Evolutionary conservation across 2,329 filamentous ascomycete species (phyloP).

Genomic region (Aspergillus udagawae): DNA sequence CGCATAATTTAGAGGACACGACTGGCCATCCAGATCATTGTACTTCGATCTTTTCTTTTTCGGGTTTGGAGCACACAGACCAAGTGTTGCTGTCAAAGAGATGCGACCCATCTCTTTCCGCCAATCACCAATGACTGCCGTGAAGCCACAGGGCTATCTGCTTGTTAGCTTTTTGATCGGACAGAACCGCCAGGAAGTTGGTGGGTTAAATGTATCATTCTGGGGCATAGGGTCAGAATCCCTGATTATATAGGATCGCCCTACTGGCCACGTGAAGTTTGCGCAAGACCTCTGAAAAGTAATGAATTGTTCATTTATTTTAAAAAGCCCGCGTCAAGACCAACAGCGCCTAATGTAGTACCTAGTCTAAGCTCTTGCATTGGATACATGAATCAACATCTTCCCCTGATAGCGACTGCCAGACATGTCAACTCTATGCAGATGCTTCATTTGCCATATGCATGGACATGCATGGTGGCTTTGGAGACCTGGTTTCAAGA

Average conservation of each 20-base stretch:
- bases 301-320: too few relatives aligned
- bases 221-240: too few relatives aligned
- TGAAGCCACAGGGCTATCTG: background rate
- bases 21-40: background rate
- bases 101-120: background rate
- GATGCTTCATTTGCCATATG: background rate
- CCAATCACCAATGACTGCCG: background rate
- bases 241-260: background rate
- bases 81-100: constrained; percentile 10
- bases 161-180: background rate
- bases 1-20: background rate
- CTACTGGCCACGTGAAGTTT: background rate
- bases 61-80: constrained; percentile 9
- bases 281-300: background rate
- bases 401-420: background rate
- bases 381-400: background rate
- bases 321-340: too few relatives aligned
- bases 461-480: background rate
- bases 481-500: background rate
- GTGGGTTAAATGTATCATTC: too few relatives aligned
- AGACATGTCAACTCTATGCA: background rate
- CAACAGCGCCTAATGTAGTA: background rate
- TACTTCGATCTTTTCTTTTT: background rate
- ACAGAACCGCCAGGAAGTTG: background rate
- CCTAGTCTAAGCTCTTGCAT: background rate